Evolutionary conservation across 768 basidiomycete species (phyloP), one percentile per base, ranked within the genome.

Genomic region (Cystofilobasidium macerans): DNA sequence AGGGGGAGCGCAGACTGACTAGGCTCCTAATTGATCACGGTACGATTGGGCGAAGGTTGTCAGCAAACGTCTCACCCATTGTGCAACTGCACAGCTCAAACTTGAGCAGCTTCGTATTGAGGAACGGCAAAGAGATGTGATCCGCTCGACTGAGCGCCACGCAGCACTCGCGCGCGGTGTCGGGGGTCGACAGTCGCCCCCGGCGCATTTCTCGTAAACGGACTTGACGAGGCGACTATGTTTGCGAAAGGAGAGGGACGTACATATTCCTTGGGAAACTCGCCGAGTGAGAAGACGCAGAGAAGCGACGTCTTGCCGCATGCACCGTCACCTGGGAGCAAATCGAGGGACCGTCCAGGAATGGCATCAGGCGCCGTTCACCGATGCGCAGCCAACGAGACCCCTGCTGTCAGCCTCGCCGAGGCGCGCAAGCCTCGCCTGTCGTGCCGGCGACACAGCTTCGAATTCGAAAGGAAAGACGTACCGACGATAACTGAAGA

Each of bases 241-340:
- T n/a, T n/a, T n/a, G n/a, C n/a, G n/a, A 32, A 28, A 45, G 16
- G 45, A 51, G 54, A 53, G 43, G 48, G 47, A 67, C 65, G 24
- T 67, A 71, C 69, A 71, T 95, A 95, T 86, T 94, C 89, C 76
- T 88, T 88, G 43, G 91, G 92, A 73, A 95, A 95, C 77, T 93
- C 88, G 69, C 91, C 92, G 42, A 92, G 82, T 12, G 89, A 89
- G 76, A 95, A 95, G 14, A 90, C 90, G 74, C 86, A 89, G 38
- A 94, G 77, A 54, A 94, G 57, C 14, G 43, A 51, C 14, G 78
- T 78, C 72, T 99, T 99, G 73, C 95, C 94, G 73, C 92, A 95
- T 69, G 94, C 94, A 80, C 94, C 94, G 78, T 99, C 94, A 71
- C 94, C 94, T 60, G 51, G 40, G n/a, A n/a, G 36, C 11, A 22